phyloP scores from a whole-genome alignment of 257 asterid genomes.

The Ligustrum vulgare region DNA sequence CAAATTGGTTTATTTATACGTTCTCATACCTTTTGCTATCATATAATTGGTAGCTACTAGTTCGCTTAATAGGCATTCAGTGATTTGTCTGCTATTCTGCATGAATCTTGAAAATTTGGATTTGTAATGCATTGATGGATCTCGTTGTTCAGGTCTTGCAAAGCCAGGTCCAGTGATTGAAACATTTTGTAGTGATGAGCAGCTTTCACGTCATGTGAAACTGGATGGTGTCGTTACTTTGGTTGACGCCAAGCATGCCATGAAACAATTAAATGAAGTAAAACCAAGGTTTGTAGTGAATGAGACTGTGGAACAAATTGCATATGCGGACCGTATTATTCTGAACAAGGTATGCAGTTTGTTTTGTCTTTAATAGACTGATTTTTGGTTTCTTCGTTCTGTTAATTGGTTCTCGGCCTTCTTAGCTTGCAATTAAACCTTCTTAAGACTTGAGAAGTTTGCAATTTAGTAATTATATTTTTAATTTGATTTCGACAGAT shows the following conservation, averaged over 20 bases:
- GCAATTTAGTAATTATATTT: constrained; percentile 17
- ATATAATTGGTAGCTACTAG: background rate
- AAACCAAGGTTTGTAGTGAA: constrained; percentile 97
- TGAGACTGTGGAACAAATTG: constrained; percentile 97
- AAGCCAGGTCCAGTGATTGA: constrained; percentile 99
- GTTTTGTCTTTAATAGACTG: background rate
- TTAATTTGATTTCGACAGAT: constrained; percentile 52
- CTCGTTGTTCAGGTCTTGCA: constrained; percentile 76
- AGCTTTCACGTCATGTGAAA: constrained; percentile 78
- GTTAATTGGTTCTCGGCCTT: constrained; percentile 5
- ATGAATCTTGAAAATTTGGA: constrained; percentile 10
- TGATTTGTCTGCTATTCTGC: background rate
- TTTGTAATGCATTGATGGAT: constrained; percentile 5
- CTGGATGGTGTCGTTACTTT: constrained; percentile 97
- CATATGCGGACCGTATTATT: constrained; percentile 92
- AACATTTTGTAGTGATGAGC: constrained; percentile 84
- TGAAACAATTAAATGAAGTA: constrained; percentile 75
- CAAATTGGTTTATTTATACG: background rate
- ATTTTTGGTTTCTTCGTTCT: background rate
- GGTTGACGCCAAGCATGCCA: constrained; percentile 79
- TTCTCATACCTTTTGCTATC: background rate
- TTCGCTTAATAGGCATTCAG: background rate
- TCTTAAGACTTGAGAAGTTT: constrained; percentile 17
- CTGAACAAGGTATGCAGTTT: constrained; percentile 59
- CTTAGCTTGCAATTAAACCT: constrained; percentile 20